Evolutionary conservation across 1,139 yeast species (phyloP).

Genomic region (Kluyveromyces sp.): DNA sequence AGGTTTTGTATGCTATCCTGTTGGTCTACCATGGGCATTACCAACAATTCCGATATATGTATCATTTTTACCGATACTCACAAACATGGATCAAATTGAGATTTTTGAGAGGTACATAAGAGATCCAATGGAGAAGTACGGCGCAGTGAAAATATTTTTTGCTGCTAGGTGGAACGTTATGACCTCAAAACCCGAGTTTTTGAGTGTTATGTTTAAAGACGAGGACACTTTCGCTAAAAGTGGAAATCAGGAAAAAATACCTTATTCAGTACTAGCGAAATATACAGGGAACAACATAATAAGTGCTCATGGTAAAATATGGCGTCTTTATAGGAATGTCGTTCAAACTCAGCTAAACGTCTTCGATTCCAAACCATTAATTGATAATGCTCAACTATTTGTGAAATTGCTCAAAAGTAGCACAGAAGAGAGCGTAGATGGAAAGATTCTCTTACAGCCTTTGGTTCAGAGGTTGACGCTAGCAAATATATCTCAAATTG

Average conservation of each 20-base stretch:
- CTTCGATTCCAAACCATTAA: conserved; percentile 37
- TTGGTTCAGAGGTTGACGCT: conserved; percentile 41
- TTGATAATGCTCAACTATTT: conserved; percentile 30
- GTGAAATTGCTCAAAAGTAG: conserved; percentile 23
- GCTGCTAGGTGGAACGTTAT: conserved; percentile 59
- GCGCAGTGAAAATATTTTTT: conserved; percentile 55
- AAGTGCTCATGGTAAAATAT: conserved; percentile 49
- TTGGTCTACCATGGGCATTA: conserved; percentile 36
- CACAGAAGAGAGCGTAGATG: conserved; percentile 9
- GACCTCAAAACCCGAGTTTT: conserved; percentile 42
- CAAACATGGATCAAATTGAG: conserved; percentile 43
- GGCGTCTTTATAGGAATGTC: conserved; percentile 44
- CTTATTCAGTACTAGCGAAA: conserved; percentile 45
- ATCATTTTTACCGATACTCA: conserved; percentile 41
- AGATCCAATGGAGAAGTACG: conserved; percentile 39
- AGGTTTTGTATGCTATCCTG: conserved; percentile 31
- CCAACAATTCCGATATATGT: conserved; percentile 61
- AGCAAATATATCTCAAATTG: conserved; percentile 45
- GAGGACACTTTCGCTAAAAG: conserved; percentile 48
- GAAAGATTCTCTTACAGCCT: conserved; percentile 32
- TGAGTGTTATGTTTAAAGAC: conserved; percentile 42
- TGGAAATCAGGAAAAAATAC: conserved; percentile 55
- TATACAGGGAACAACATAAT: conserved; percentile 60
- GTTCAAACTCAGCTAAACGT: conserved; percentile 46
- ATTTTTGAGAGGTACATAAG: conserved; percentile 38